Conservation (phyloP, 345 rosid species). For the Moricandia arvensis region DNA sequence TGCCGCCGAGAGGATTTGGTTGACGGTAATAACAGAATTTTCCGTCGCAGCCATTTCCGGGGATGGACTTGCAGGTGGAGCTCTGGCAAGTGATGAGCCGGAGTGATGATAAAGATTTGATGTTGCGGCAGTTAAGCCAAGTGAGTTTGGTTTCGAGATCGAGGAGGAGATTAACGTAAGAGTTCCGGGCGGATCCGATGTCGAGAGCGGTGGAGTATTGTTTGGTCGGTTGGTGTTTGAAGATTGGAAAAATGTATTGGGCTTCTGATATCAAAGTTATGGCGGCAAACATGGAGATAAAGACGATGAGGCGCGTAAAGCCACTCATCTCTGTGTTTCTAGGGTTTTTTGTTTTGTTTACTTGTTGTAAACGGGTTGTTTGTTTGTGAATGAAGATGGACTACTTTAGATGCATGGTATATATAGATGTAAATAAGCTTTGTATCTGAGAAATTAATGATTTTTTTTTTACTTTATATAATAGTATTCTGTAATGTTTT, state of each 20-base stretch:
- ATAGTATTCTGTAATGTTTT: too few species aligned
- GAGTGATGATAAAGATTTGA: conserved; percentile 20
- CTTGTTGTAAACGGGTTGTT: neutral
- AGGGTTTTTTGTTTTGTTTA: neutral
- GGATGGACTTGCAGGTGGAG: conserved; percentile 11
- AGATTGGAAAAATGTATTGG: conserved; percentile 37
- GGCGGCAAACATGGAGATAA: neutral
- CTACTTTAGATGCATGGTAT: neutral
- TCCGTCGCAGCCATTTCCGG: conserved; percentile 4
- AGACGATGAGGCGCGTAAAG: neutral
- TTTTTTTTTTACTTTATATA: too few species aligned
- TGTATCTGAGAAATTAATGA: too few species aligned
- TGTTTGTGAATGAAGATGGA: conserved; percentile 1
- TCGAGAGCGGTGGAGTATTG: conserved; percentile 42
- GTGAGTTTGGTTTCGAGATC: conserved; percentile 23
- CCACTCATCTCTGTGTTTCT: neutral
- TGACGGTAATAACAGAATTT: neutral
- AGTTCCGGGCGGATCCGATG: conserved; percentile 28
- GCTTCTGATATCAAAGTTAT: neutral
- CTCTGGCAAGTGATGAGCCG: conserved; percentile 19
- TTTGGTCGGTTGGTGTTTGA: conserved; percentile 38
- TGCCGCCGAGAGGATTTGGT: conserved; percentile 3
- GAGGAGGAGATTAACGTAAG: conserved; percentile 28
- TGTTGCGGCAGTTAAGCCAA: conserved; percentile 23
- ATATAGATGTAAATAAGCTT: too few species aligned